A percentile compares a stretch with the other conserved stretches of the same genome.
phyloP scores from a whole-genome alignment of 768 basidiomycete species.

The Pleurotus pulmonarius region DNA sequence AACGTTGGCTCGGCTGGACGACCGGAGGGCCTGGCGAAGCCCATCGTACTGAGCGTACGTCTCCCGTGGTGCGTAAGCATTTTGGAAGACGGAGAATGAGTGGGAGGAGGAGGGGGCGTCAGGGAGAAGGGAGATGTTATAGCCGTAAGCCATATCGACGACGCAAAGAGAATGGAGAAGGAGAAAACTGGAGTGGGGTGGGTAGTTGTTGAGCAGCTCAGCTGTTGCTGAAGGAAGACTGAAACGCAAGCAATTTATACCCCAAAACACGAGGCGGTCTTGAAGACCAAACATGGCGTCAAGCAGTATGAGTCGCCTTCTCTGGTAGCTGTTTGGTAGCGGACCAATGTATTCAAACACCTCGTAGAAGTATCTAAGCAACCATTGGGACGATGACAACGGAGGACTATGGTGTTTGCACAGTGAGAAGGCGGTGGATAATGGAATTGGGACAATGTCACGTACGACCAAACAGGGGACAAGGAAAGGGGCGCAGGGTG shows the following conservation, averaged over 20 bases:
- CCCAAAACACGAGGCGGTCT: constrained; percentile 1
- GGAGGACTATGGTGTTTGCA: background rate
- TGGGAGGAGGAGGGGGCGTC: constrained; percentile 23
- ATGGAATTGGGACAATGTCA: constrained; percentile 1
- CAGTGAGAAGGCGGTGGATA: background rate
- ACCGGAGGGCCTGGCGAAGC: constrained; percentile 29
- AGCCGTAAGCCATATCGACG: constrained; percentile 26
- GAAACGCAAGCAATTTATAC: background rate
- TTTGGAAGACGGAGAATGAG: constrained; percentile 32
- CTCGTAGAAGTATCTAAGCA: constrained; percentile 2
- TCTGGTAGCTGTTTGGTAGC: background rate
- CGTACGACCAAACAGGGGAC: background rate
- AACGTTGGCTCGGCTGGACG: constrained; percentile 18
- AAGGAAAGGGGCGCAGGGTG: background rate
- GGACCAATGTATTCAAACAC: background rate
- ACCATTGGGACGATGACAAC: constrained; percentile 5
- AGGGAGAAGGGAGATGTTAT: constrained; percentile 20
- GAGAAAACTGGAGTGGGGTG: background rate
- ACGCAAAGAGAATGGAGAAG: constrained; percentile 10
- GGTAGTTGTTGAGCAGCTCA: constrained; percentile 7
- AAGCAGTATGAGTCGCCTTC: background rate
- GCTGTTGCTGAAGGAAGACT: background rate
- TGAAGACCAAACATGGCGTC: background rate
- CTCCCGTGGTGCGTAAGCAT: constrained; percentile 33
- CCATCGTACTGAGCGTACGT: constrained; percentile 34